Evolutionary conservation across 805 yeast genomes (phyloP).

Genomic region (Candida loeiensis): DNA sequence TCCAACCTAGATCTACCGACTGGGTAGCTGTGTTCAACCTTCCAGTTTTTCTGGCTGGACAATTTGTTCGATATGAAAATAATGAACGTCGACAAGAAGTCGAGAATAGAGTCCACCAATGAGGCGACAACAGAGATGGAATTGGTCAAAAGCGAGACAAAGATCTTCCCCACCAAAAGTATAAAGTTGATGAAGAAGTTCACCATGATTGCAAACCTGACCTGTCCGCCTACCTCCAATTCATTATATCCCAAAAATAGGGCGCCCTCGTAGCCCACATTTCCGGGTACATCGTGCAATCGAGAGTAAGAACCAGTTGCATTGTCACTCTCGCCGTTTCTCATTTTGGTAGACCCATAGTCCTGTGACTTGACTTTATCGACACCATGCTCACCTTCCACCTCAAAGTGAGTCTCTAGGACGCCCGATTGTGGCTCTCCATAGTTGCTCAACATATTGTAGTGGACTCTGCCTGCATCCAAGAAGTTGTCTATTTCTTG

Average conservation of each 20-base stretch:
- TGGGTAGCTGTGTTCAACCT: slow-evolving; percentile 50
- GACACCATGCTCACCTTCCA: slow-evolving; percentile 10
- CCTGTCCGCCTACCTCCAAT: slow-evolving; percentile 41
- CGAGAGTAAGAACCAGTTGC: slow-evolving; percentile 20
- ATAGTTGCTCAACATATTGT: slow-evolving; percentile 60
- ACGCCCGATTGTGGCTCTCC: slow-evolving; percentile 29
- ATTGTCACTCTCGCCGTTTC: slow-evolving; percentile 4
- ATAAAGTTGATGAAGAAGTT: slow-evolving; percentile 60
- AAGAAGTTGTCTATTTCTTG: slow-evolving; percentile 59
- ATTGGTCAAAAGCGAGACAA: slow-evolving; percentile 59
- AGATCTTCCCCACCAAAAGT: slow-evolving; percentile 55
- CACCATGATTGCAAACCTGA: slow-evolving; percentile 57
- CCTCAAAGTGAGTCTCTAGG: slow-evolving; percentile 19
- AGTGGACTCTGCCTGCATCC: slow-evolving; percentile 64
- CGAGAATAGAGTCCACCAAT: slow-evolving; percentile 68
- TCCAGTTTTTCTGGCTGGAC: slow-evolving; percentile 46
- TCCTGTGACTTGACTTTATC: neutral
- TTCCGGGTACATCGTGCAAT: slow-evolving; percentile 53
- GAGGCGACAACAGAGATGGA: slow-evolving; percentile 79
- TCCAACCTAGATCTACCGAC: slow-evolving; percentile 71
- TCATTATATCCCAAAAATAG: slow-evolving; percentile 47
- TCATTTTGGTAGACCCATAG: slow-evolving; percentile 3
- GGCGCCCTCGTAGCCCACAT: slow-evolving; percentile 57
- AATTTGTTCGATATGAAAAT: slow-evolving; percentile 58
- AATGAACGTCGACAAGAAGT: slow-evolving; percentile 69